Base-by-base conservation (phyloP, 1,284 basidiomycete genomes). In the Boletellus deceptivus region DNA sequence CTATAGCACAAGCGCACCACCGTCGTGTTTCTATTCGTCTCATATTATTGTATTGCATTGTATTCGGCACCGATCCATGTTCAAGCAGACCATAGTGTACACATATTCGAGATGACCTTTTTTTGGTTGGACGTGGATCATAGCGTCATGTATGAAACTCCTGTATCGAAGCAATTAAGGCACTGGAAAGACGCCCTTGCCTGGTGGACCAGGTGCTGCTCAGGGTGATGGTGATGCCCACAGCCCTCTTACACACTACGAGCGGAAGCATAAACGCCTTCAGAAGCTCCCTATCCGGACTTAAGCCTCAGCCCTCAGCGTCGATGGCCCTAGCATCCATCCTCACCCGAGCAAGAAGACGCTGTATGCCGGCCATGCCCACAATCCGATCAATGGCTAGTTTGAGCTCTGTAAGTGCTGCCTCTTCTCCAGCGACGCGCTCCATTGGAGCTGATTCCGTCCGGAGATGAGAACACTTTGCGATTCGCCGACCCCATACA, bases 121-220 rank as follows among this genome's bases (percentile, higher is more conserved):
- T 53, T 25, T 41, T 33, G 49, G 44, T 34, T 11, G 29, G 44
- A 44, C 1, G 17, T 29, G 14, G 46, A 56, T 61, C 46, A 8
- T 31, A 25, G 10, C 34, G 5, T 17, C 25, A 24, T 27, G 16
- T 18, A 42, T 50, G 34, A 47, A 46, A 47, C 36, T n/a, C 50
- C 27, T 58, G 40, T 24, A 14, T 49, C 41, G 47, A 45, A 45
- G 44, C 10, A 63, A 63, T 59, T 59, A 59, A 29, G 27, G 27
- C 27, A 29, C 18, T 24, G 33, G 5, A 9, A 16, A 6, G 33
- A 4, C 16, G 33, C 33, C 16, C 16, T 5, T 14, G 16, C 13
- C 16, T 16, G 11, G 33, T 33, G 11, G 33, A 9, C 16, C 22
- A 46, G 46, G 50, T 9, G 43, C 46, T 24, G 11, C 20, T 52